Evolutionary conservation across 352 stramenopile species (phyloP), one percentile per base, ranked within the genome.

Genomic region (Phytophthora syringae): DNA sequence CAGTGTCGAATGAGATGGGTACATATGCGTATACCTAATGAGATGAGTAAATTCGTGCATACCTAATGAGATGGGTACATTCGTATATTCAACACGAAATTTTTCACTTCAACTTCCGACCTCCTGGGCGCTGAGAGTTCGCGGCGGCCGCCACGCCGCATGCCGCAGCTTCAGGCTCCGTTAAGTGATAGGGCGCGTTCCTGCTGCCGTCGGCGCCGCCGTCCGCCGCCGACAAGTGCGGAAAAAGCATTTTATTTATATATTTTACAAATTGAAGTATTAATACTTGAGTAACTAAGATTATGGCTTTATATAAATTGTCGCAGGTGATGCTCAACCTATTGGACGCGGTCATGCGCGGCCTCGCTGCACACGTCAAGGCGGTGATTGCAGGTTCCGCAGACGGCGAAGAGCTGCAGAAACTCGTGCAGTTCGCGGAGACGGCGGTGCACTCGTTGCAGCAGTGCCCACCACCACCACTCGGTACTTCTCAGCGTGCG

Each of bases 301-400:
- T n/a, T n/a, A n/a, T n/a, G n/a, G n/a, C 12, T 10, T 16, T 43
- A 22, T 22, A 20, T 22, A 21, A 43, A 21, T 43, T 11, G 7
- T 25, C 22, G 2, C 40, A 92, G 82, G 70, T 84, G 3, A 77
- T 79, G 39, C 64, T 79, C n/a, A 79, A 86, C 44, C 84, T 76
- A 24, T 32, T 93, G 9, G 79, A 91, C 28, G 70, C 76, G 44
- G 60, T 83, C 11, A 62, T 90, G 62, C 79, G 77, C 30, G 80
- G 89, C 18, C 60, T 86, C 3, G 72, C 76, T 3, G 30, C 61
- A 3, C 77, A 77, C 39, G 74, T 87, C 22, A 87, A 89, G 69
- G 65, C 75, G 24, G 72, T 78, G 21, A 83, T 90, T 27, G 54
- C 67, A 0, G 78, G 76, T 40, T 85, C 86, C 54, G 53, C 84